These are phyloP conservation scores for Thalassiosira delicatula DNA, from an alignment of 352 stramenopile species.

Conservation along the genomic window DNA sequence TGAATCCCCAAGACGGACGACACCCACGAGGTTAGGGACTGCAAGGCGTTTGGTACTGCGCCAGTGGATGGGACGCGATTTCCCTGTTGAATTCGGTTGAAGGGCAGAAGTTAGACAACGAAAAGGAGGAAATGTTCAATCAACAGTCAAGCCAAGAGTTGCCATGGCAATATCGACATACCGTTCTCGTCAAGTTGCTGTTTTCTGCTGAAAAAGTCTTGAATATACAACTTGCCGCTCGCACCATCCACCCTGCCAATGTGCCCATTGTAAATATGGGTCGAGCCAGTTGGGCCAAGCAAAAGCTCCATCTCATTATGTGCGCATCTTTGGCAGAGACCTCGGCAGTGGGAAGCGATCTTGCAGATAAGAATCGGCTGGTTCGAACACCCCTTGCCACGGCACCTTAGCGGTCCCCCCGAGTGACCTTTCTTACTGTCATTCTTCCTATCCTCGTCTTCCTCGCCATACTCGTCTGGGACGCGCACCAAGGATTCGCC, in stretches of 20 bases:
- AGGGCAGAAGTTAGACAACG: background rate
- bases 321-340: slow-evolving; percentile 83
- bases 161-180: no score
- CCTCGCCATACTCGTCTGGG: slow-evolving; percentile 23
- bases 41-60: slow-evolving; percentile 86
- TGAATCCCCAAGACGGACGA: slow-evolving; percentile 82
- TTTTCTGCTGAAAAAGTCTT: slow-evolving; percentile 80
- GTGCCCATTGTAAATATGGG: no score
- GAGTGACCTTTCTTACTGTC: slow-evolving; percentile 27
- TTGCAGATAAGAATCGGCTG: slow-evolving; percentile 83
- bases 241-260: slow-evolving; percentile 80
- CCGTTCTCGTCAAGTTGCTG: slow-evolving; percentile 65
- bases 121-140: no score
- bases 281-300: slow-evolving; percentile 74
- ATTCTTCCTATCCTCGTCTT: background rate
- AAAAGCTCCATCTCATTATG: slow-evolving; percentile 74
- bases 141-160: no score
- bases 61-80: slow-evolving; percentile 83
- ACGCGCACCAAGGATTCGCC: slow-evolving; percentile 85
- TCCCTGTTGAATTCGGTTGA: slow-evolving; percentile 3
- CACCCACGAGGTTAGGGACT: slow-evolving; percentile 86
- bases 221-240: slow-evolving; percentile 83
- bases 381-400: slow-evolving; percentile 75
- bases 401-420: slow-evolving; percentile 66
- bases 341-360: slow-evolving; percentile 77